Evolutionary conservation across 257 asterid species (phyloP), one percentile per base, ranked within the genome.

Genomic region (Thymus quinquecostatus): DNA sequence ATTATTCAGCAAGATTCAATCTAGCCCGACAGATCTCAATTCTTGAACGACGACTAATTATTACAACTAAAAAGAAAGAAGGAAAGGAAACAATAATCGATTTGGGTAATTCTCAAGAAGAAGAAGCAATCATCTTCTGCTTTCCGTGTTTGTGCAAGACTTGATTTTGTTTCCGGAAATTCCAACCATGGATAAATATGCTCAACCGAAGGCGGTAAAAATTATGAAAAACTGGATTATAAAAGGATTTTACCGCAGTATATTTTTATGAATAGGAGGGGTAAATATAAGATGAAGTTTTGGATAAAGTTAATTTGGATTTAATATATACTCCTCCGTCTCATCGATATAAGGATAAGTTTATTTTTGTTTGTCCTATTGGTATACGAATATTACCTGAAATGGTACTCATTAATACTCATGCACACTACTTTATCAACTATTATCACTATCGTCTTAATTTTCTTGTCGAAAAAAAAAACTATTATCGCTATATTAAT

Each of bases 1-100:
- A 89, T 89, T 4, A 41, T 27, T 51, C 51, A 40, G 21, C 41
- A 30, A 21, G 21, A 67, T 51, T 45, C 13, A 21, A 21, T 21
- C n/a, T 70, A 71, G 64, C 51, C 67, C 30, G 69, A 56, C 36
- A 1, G 66, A 44, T 55, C 45, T 6, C 68, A 63, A 7, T 60
- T 38, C 69, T 53, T 58, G 41, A 34, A 38, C 7, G 9, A n/a
- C 3, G 10, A 47, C 0, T 14, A 3, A 43, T 10, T 11, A 21
- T 21, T 21, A 21, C 21, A 21, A 0, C 21, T n/a, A n/a, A 43
- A 14, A 36, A 28, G 11, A n/a, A n/a, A n/a, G n/a, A n/a, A n/a
- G 62, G 1, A 51, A 8, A 8, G 5, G 11, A 54, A 10, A 28
- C 32, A 3, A 4, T 1, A 13, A 43, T n/a, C 13, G 14, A 38